Base-by-base conservation (phyloP, 306 rosid genomes). In the Fragaria iinumae region DNA sequence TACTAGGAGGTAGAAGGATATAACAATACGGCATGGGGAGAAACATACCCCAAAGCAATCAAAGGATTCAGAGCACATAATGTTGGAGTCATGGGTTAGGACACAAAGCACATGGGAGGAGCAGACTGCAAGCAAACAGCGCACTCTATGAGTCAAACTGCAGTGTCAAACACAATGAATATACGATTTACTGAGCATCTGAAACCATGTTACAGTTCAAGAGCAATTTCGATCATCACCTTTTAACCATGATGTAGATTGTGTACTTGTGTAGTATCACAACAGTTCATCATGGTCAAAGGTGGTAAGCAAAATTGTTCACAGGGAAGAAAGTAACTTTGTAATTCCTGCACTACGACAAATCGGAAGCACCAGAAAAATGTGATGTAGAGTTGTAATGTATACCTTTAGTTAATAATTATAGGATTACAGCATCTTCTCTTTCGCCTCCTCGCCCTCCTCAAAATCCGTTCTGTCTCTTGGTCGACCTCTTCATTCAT, bases 361-460 rank as follows among this genome's bases (percentile, higher is more conserved):
- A 36, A 39, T 25, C 16, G 2, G 52, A 41, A 39, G 72, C 20
- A 67, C 10, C 4, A 43, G 10, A 67, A 16, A 67, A 14, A 34
- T 59, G 69, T 53, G 62, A 38, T 17, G 67, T 21, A 38, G 72
- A 62, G 53, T 13, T 29, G 63, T 36, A 47, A 72, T 80, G 47
- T 47, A 72, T 84, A 91, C 97, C 93, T 88, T 90, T 86, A 90
- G 62, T 81, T 41, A 76, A 90, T 89, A 76, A 82, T 80, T 84
- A 91, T 85, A 34, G 86, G 72, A 81, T 85, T 84, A 83, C 83
- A 45, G 74, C 47, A 81, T 89, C 79, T 91, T 84, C 98, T 91
- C 85, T 91, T 96, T 59, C 89, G 92, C 86, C 89, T 92, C 80
- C 98, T 92, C 34, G 99, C 99, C 72, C 88, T 81, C 77, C 85